These are phyloP conservation scores for Sanguinoderma infundibulare DNA, from an alignment of 1,284 basidiomycete genomes.

Conservation along the genomic window DNA sequence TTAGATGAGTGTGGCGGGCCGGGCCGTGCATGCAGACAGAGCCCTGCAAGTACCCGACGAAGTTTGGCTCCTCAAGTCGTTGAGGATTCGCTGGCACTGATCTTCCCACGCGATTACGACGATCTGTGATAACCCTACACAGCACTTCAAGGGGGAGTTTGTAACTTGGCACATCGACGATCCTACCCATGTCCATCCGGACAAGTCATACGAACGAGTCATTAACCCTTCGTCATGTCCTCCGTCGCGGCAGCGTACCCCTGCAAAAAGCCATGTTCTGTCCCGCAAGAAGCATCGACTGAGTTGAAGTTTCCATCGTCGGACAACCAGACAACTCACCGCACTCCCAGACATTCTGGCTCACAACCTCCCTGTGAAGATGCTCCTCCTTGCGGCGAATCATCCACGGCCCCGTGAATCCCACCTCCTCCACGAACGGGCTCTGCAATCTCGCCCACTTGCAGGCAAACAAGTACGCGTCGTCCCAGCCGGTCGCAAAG, in stretches of 20 bases:
- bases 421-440: conserved; percentile 53
- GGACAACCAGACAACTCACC: conserved; percentile 40
- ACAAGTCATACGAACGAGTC: neutral
- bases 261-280: conserved; percentile 9
- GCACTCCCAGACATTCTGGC: conserved; percentile 63
- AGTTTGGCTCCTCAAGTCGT: too few relatives aligned
- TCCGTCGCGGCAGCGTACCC: neutral
- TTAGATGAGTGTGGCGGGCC: too few relatives aligned
- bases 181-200: too few relatives aligned
- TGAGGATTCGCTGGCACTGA: too few relatives aligned
- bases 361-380: conserved; percentile 42
- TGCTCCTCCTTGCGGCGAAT: conserved; percentile 54
- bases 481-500: conserved; percentile 74
- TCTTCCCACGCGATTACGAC: too few relatives aligned
- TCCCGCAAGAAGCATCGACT: neutral
- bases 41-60: too few relatives aligned
- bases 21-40: too few relatives aligned
- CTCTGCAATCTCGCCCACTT: conserved; percentile 28
- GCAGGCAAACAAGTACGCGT: conserved; percentile 60
- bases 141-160: neutral
- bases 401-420: conserved; percentile 65
- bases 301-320: neutral
- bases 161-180: too few relatives aligned
- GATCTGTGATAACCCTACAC: too few relatives aligned
- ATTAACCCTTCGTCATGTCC: neutral